Evolutionary conservation across 148 eudicot genomes (phyloP).

Genomic region (Vaccinium darrowii): DNA sequence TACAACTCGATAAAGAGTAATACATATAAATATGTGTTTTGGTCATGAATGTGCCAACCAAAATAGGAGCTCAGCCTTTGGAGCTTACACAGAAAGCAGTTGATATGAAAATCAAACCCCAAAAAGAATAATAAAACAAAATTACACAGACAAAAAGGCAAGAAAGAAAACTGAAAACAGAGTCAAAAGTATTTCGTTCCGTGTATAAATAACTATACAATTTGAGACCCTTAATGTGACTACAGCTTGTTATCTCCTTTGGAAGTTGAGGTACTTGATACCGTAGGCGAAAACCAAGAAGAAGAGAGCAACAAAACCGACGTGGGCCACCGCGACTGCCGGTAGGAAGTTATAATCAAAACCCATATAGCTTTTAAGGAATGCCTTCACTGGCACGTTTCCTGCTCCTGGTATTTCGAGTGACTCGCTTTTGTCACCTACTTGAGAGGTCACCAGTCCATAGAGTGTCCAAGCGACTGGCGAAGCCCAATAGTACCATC

Average conservation of each 20-base stretch:
- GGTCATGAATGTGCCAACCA: too few relatives aligned
- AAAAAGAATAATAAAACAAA: neutral
- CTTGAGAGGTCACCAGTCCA: conserved; percentile 45
- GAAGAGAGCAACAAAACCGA: conserved; percentile 39
- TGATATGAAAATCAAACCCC: neutral
- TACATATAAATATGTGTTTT: too few relatives aligned
- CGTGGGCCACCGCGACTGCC: conserved; percentile 29
- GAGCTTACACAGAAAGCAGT: neutral
- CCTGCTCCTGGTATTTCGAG: conserved; percentile 25
- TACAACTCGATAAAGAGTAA: too few relatives aligned
- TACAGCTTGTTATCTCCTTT: conserved; percentile 28
- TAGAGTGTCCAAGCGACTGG: conserved; percentile 51
- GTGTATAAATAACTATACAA: neutral
- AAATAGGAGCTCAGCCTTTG: too few relatives aligned
- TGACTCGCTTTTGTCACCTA: conserved; percentile 21
- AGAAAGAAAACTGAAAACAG: neutral
- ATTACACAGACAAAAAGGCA: neutral
- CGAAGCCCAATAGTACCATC: conserved; percentile 56
- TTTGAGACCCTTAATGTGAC: neutral
- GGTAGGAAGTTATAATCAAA: conserved; percentile 36
- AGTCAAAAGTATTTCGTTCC: neutral
- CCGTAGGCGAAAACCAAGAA: conserved; percentile 32
- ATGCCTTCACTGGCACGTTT: conserved; percentile 19
- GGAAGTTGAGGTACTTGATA: conserved; percentile 46
- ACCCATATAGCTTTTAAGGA: conserved; percentile 23